Conservation (phyloP, 495 filamentous ascomycete species). For the Symbiotaphrina buchneri region DNA sequence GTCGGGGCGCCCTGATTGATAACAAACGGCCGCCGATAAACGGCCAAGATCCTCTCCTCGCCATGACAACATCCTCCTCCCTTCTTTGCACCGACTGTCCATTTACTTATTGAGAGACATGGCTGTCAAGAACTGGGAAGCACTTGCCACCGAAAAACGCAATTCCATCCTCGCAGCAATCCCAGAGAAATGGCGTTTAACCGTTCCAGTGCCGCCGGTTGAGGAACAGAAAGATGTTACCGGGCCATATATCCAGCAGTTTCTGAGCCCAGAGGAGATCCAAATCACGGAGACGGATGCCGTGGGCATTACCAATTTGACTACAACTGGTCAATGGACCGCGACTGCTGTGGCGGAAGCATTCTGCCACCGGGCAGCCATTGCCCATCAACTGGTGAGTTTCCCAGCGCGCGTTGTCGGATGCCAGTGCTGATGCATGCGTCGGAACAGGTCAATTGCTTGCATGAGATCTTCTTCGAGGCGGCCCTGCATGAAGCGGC, state of each 20-base stretch:
- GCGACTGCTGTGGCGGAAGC: constrained; percentile 23
- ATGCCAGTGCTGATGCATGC: background rate
- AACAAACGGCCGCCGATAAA: no score
- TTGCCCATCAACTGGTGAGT: constrained; percentile 31
- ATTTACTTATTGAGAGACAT: no score
- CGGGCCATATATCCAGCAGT: background rate
- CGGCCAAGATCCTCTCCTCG: no score
- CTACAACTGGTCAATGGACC: background rate
- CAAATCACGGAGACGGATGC: background rate
- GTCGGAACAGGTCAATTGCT: constrained; percentile 23
- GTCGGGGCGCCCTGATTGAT: no score
- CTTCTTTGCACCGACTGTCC: no score
- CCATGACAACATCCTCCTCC: no score
- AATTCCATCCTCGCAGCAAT: no score
- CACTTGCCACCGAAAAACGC: no score
- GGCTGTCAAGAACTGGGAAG: no score
- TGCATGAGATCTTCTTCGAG: constrained; percentile 42
- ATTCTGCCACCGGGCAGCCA: constrained; percentile 30
- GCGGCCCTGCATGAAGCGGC: constrained; percentile 33
- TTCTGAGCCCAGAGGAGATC: background rate
- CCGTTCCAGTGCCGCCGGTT: no score
- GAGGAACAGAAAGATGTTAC: background rate
- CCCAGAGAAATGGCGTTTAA: no score
- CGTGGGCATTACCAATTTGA: background rate
- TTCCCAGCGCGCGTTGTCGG: background rate